Base-by-base conservation (phyloP, 805 yeast genomes). In the Candida anglica region DNA sequence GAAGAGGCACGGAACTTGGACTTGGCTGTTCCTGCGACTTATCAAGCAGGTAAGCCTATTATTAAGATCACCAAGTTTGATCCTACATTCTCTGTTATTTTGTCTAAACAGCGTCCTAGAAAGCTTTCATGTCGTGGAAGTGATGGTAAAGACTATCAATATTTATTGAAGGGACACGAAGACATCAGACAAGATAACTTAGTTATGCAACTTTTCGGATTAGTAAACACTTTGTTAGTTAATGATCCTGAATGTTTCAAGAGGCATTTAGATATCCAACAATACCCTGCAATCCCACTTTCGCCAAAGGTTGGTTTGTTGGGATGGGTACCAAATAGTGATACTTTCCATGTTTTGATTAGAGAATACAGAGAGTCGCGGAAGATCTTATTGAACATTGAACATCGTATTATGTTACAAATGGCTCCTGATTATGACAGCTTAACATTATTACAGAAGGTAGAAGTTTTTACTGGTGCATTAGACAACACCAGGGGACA, bases 251-350 rank as follows among this genome's bases (percentile, higher is more conserved):
- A 93, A 54, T 88, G 97, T 55, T 93, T 89, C 73, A 89, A 87
- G 65, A 75, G 99, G 43, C 98, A 93, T 56, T 70, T 93, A 62
- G 94, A 86, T 53, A 88, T 93, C 40, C 96, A 88, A 50, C 81
- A 81, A 43, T 93, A 78, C 62, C 82, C 96, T 0, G 97, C 96
- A 0, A 91, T 86, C 48, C 98, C 99, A 6, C 63, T 93, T 29
- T 88, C 98, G 2, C 99, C 98, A 16, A 88, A 86, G 50, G 86
- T 95, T n/a, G 99, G 99, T 41, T 59, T 93, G 32, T 62, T 93
- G 28, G 96, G 97, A 1, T 93, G 98, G 97, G 98, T 93, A 30
- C 93, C 95, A 5, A 91, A 93, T 56, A 83, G 95, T 49, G 98
- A 94, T 52, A 93, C 99, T 0, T 84, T 93, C 76, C 98, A 93